A percentile compares a stretch with the other conserved stretches of the same genome.
Evolutionary conservation across 306 rosid genomes (phyloP).

Genomic region (Rubus idaeus): DNA sequence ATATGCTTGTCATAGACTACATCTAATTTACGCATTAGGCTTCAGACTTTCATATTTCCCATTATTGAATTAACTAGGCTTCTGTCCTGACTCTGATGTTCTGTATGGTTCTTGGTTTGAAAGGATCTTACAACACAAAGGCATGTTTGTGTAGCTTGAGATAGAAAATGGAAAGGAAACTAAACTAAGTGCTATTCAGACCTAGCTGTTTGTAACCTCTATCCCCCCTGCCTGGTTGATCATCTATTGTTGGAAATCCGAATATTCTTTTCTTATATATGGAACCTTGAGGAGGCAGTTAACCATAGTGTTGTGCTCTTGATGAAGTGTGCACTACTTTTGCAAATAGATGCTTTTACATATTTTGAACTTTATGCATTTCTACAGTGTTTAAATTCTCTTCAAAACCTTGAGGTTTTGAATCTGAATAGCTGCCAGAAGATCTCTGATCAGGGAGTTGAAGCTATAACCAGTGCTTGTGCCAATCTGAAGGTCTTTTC

Average conservation of each 20-base stretch:
- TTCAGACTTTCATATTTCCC: not conserved
- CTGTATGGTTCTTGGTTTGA: not conserved
- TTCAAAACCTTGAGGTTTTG: conserved; percentile 60
- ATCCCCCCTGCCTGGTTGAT: conserved; percentile 6
- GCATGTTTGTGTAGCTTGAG: not conserved
- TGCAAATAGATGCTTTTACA: not conserved
- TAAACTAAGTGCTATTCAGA: not conserved
- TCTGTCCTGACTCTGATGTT: not conserved
- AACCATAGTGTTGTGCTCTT: not conserved
- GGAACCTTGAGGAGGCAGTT: not conserved
- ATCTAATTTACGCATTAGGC: not conserved
- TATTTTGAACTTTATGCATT: conserved; percentile 10
- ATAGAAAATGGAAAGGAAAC: not conserved
- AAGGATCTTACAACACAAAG: not conserved
- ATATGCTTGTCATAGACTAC: not conserved
- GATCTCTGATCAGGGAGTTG: conserved; percentile 74
- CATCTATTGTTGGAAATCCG: not conserved
- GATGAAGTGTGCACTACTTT: not conserved
- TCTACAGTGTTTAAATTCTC: conserved; percentile 64
- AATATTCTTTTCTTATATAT: not conserved
- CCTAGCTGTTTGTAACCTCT: not conserved
- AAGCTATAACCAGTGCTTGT: conserved; percentile 65
- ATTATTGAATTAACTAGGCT: not conserved
- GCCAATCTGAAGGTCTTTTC: conserved; percentile 57
- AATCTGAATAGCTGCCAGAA: conserved; percentile 90